Base-by-base conservation (phyloP, 768 basidiomycete genomes). In the Epithele typhae region DNA sequence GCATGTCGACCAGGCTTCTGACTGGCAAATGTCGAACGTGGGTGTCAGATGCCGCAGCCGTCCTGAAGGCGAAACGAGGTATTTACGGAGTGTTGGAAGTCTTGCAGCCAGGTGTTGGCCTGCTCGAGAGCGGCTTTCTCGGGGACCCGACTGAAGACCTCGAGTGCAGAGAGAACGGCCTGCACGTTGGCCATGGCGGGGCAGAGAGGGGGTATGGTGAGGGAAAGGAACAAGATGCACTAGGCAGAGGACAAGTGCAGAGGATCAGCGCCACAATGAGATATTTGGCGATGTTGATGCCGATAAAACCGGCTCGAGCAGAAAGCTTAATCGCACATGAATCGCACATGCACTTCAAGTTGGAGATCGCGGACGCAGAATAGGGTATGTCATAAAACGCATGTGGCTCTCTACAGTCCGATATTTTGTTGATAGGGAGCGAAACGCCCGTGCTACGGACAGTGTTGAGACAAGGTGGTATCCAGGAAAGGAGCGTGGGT, bases 71-170 rank as follows among this genome's bases (percentile, higher is more conserved):
- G 75, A 81, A 82, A 81, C 81, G 69, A 41, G 73, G 72, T 75
- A 87, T 82, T 87, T 84, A 97, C 95, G 75, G 92, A 94, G 76
- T 97, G 94, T 74, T 99, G 95, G 66, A 98, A 99, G 68, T 94
- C 92, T 72, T 93, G 87, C 53, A 99, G 84, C 93, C 93, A 97
- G 56, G 81, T 70, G 71, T 96, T 97, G 56, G 93, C 95, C 56
- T 77, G 78, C 56, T 90, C 87, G 54, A 96, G 76, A 15, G 90
- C 82, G 14, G 68, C 67, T 59, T 88, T 86, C 74, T 95, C 89
- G 25, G 95, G 88, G 43, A 84, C 83, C 50, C 81, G 77, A 55
- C 76, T 73, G 65, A 92, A 92, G 37, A 92, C 86, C 41, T 82
- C 80, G 56, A 92, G 73, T 19, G 85, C 90, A 55, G 86, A 78